Evolutionary conservation across 352 stramenopile species (phyloP), one percentile per base, ranked within the genome.

Genomic region (Phytophthora fragariaefolia): DNA sequence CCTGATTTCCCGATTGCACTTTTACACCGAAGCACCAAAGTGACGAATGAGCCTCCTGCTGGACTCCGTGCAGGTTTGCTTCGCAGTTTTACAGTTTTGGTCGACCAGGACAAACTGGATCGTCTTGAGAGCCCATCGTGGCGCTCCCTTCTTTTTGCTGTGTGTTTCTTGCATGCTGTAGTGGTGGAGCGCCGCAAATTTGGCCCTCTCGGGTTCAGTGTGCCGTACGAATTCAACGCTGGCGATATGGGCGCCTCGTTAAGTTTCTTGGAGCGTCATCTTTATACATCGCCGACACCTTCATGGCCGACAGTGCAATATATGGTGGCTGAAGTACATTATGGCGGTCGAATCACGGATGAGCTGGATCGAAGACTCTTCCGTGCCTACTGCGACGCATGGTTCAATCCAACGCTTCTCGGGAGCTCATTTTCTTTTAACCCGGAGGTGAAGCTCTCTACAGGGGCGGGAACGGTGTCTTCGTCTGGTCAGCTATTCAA

Each of bases 201-300:
- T 55, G 87, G 87, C 1, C 55, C 87, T 1, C 49, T 95, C 7
- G 83, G 87, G 28, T 95, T 90, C 56, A 71, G 74, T 10, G 74
- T 95, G 4, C 85, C 82, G 22, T 95, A 95, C 71, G 87, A 93
- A 34, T 95, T 92, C 63, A 93, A 93, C 30, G 76, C 78, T 28
- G 76, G 83, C 5, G 87, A 95, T 63, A 70, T 93, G 45, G 82
- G 76, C 12, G 83, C 87, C 0, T 78, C 80, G 0, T 73, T 90
- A 26, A 86, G 57, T 28, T 92, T 96, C 59, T 63, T 93, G 27
- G 85, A 93, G 64, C 83, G 77, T 2, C 83, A 92, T 69, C 63
- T 93, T 58, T 91, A 90, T 68, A 76, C 80, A 9, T 86, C 74
- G 0, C 71, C 66, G 7, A 76, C 60, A 3, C 60, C 86, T 9